Evolutionary conservation across 176 grass and related monocot species (phyloP), one percentile per base, ranked within the genome.

Genomic region (Secale cereale): DNA sequence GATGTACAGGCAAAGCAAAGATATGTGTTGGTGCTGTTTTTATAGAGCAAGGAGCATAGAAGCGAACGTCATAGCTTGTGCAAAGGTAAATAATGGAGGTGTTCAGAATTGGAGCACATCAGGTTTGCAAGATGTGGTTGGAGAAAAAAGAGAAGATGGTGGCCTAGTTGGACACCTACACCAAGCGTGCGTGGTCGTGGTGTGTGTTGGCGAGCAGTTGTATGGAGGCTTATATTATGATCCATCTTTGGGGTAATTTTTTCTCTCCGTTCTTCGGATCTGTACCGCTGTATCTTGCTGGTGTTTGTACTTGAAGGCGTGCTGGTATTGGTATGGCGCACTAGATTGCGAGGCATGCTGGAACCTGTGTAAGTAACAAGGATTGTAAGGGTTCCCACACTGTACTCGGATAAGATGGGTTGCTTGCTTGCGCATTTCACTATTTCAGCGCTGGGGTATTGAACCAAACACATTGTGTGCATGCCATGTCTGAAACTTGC

Each of bases 1-100:
- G 36, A 40, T 70, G 83, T 70, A 23, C 36, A 71, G 37, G 5
- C 5, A 3, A 29, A 77, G 37, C 50, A 75, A 33, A 28, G 29
- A 25, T 1, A 74, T 1, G 27, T 65, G n/a, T 78, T 65, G 30
- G 23, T 65, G 65, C 46, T 16, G 31, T 74, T 74, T 89, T 81
- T 74, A 83, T 79, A 74, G 65, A 74, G 66, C 3, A 22, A 12
- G 68, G 60, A 77, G 63, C 19, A 82, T 35, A 17, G 33, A 11
- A 90, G 74, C 23, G 41, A 28, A 59, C 33, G 23, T 0, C 20
- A 8, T 59, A 33, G 79, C 82, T 30, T 45, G 66, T 35, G 7
- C 19, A 78, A 85, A 10, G 22, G 62, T 82, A 25, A 75, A 78
- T 63, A 78, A 86, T 71, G 71, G 78, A 80, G 17, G 60, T 59